These are phyloP conservation scores for Talaromyces sp. DNA, from an alignment of 2,329 filamentous ascomycete species.

Conservation along the genomic window DNA sequence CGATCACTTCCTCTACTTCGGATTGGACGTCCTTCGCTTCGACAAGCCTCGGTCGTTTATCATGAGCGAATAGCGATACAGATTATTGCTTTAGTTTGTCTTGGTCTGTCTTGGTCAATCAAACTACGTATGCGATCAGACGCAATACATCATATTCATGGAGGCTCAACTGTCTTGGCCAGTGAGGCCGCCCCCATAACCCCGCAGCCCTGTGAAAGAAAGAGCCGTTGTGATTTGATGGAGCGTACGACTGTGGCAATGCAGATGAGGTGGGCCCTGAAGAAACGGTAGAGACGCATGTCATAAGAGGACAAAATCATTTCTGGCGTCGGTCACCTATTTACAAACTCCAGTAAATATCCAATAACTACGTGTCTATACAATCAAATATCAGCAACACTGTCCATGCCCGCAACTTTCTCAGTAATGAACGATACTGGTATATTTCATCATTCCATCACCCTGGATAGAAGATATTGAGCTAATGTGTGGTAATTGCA, in stretches of 20 bases:
- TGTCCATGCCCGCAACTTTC: background rate
- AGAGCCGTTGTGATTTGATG: background rate
- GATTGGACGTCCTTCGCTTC: conserved; percentile 6
- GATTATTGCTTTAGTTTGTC: background rate
- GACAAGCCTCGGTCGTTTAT: background rate
- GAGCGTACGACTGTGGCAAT: conserved; percentile 3
- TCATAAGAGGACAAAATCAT: background rate
- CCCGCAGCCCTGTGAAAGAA: conserved; percentile 9
- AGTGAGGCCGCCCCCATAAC: conserved; percentile 1
- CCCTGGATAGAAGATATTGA: background rate
- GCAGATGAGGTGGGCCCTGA: conserved; percentile 3
- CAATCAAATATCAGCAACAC: background rate
- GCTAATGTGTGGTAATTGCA: background rate
- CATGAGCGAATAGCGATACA: background rate
- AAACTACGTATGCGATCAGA: background rate
- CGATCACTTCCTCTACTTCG: background rate
- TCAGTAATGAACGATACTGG: conserved; percentile 4
- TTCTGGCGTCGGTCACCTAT: background rate
- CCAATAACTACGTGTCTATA: background rate
- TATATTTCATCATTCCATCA: background rate
- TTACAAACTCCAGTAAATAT: background rate
- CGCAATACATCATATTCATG: background rate
- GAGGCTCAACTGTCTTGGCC: background rate
- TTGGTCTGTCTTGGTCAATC: conserved; percentile 1
- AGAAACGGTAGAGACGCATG: background rate